These are phyloP conservation scores for Telfairia occidentalis DNA, from an alignment of 331 rosid genomes.

Conservation along the genomic window DNA sequence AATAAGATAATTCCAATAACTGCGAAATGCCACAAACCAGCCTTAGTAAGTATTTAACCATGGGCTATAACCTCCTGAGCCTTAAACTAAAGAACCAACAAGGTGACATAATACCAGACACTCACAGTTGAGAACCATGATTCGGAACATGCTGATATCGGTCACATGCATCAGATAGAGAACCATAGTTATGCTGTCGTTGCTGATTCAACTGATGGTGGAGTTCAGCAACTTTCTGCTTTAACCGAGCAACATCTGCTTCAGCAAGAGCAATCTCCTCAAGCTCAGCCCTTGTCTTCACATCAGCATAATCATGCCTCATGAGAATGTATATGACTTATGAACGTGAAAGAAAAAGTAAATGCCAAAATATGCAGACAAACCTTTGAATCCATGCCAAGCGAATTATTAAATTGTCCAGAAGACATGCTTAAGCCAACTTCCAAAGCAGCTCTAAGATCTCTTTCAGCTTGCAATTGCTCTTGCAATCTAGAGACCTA, in stretches of 20 bases:
- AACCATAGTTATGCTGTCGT: conserved; percentile 83
- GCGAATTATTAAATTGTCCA: conserved; percentile 77
- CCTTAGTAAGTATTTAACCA: background rate
- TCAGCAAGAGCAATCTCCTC: conserved; percentile 99
- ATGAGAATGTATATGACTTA: conserved; percentile 23
- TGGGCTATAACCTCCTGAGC: background rate
- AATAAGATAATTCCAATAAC: background rate
- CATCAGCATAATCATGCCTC: conserved; percentile 20
- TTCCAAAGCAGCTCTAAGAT: conserved; percentile 98
- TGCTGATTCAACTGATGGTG: conserved; percentile 97
- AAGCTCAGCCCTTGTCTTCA: conserved; percentile 92
- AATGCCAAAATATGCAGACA: conserved; percentile 12
- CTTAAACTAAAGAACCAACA: background rate
- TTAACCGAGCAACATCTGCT: conserved; percentile 96
- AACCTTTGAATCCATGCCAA: conserved; percentile 96
- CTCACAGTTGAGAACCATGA: conserved; percentile 80
- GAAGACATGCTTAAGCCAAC: conserved; percentile 97
- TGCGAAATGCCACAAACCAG: background rate
- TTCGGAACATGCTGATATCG: conserved; percentile 71
- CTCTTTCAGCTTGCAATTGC: conserved; percentile 99
- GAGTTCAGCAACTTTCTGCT: conserved; percentile 98
- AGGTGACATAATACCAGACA: conserved; percentile 5
- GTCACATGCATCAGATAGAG: conserved; percentile 78
- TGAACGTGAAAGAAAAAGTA: conserved; percentile 12
- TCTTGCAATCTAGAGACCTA: conserved; percentile 99